phyloP scores from a whole-genome alignment of 345 rosid genomes.

The Euphorbia pulcherrima region DNA sequence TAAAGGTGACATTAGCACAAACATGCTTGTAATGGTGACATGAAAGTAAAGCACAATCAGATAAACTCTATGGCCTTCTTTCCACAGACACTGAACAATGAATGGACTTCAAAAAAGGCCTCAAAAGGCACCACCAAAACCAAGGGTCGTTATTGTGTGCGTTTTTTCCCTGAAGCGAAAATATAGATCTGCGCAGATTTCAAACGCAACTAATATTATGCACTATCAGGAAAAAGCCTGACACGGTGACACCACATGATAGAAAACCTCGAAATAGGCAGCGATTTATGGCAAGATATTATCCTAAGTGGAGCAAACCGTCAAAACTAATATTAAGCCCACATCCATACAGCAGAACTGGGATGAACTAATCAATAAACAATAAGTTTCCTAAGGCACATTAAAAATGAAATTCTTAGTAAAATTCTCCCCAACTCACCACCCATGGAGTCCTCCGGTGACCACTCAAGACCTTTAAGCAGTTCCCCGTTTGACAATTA shows the following conservation, averaged over 20 bases:
- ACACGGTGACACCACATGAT: not conserved
- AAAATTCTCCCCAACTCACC: conserved; percentile 48
- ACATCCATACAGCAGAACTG: not conserved
- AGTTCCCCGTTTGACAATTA: conserved; percentile 82
- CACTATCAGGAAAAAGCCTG: not conserved
- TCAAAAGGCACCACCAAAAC: not conserved
- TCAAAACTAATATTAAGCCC: not conserved
- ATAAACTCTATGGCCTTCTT: not conserved
- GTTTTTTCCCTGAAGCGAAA: not conserved
- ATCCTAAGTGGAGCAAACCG: not conserved
- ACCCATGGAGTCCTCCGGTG: conserved; percentile 99
- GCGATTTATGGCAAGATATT: not conserved
- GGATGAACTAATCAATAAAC: not conserved
- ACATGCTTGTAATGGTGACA: not conserved
- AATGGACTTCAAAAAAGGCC: not conserved
- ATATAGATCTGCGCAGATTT: not conserved
- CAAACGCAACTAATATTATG: not conserved
- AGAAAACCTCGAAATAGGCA: not conserved
- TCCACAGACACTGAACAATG: not conserved
- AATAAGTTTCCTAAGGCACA: not conserved
- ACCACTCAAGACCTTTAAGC: conserved; percentile 88
- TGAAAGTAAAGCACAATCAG: not conserved
- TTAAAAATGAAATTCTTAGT: not conserved
- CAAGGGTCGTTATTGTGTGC: not conserved
- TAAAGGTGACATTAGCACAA: not conserved